phyloP scores from a whole-genome alignment of 2,329 filamentous ascomycete genomes.

The Diaporthe nobilis region DNA sequence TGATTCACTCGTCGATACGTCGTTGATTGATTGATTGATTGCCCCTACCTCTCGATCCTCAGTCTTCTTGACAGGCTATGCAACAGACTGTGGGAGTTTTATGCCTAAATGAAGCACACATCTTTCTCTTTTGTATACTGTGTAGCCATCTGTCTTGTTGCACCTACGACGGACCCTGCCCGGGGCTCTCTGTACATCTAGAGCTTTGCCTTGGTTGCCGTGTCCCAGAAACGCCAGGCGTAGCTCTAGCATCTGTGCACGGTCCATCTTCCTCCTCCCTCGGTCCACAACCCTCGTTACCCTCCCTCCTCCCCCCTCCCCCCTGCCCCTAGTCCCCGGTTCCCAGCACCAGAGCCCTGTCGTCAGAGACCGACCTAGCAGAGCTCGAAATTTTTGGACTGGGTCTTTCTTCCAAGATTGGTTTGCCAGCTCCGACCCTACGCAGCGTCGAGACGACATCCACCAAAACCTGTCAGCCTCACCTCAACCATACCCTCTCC shows the following conservation, averaged over 20 bases:
- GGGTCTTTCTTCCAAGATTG: conserved; percentile 31
- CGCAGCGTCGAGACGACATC: conserved; percentile 28
- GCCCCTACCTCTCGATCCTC: neutral
- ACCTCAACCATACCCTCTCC: conserved; percentile 17
- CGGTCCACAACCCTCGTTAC: conserved; percentile 12
- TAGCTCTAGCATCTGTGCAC: conserved; percentile 24
- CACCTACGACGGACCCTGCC: neutral
- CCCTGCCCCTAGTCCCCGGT: neutral
- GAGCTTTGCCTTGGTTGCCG: too few species aligned
- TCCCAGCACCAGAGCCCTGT: conserved; percentile 35
- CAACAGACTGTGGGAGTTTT: neutral
- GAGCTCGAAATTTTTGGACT: conserved; percentile 43
- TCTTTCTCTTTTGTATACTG: neutral
- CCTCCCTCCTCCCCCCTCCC: neutral
- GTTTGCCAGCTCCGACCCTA: conserved; percentile 30
- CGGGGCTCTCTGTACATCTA: neutral
- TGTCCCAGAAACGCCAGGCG: neutral
- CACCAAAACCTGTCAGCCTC: conserved; percentile 37
- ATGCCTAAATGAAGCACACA: neutral
- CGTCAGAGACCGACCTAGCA: conserved; percentile 41
- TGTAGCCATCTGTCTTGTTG: neutral
- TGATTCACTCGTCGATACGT: neutral
- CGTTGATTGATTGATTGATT: neutral
- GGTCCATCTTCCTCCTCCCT: conserved; percentile 4
- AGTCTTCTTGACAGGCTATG: neutral